Evolutionary conservation across 495 filamentous ascomycete genomes (phyloP).

Genomic region (Neurospora sp.): DNA sequence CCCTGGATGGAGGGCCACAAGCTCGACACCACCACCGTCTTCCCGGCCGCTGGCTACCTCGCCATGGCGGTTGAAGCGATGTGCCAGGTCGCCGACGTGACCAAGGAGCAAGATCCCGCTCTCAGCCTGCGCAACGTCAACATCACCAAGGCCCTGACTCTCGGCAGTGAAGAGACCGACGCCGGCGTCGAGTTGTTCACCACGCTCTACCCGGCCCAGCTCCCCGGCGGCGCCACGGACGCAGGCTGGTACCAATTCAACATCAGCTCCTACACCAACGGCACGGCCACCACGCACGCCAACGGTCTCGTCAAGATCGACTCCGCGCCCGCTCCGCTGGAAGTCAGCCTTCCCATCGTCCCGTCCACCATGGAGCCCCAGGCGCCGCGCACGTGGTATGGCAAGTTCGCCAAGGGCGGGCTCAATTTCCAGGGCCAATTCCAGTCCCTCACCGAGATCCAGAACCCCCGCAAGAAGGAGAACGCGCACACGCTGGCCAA

Average conservation of each 20-base stretch:
- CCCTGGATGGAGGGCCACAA: conserved; percentile 44
- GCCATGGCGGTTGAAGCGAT: conserved; percentile 43
- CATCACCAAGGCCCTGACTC: conserved; percentile 22
- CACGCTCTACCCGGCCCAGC: background rate
- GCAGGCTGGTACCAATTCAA: conserved; percentile 18
- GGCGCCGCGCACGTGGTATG: conserved; percentile 20
- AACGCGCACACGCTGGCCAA: background rate
- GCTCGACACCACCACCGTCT: conserved; percentile 29
- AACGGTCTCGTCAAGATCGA: conserved; percentile 23
- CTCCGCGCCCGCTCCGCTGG: background rate
- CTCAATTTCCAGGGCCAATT: conserved; percentile 20
- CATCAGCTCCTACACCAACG: conserved; percentile 16
- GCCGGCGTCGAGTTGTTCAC: conserved; percentile 18
- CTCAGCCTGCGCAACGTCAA: conserved; percentile 18
- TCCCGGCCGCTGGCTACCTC: conserved; percentile 47
- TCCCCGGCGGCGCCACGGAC: conserved; percentile 9
- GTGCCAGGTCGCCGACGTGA: conserved; percentile 13
- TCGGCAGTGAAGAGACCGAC: conserved; percentile 22
- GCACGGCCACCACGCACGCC: conserved; percentile 24
- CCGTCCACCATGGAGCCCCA: conserved; percentile 13
- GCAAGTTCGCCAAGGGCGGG: conserved; percentile 13
- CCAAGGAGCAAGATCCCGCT: background rate
- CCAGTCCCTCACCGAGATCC: conserved; percentile 16
- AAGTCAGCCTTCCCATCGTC: background rate
- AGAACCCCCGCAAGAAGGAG: background rate